These are phyloP conservation scores for Leptodontidium sp. DNA, from an alignment of 2,329 filamentous ascomycete species.

Conservation along the genomic window DNA sequence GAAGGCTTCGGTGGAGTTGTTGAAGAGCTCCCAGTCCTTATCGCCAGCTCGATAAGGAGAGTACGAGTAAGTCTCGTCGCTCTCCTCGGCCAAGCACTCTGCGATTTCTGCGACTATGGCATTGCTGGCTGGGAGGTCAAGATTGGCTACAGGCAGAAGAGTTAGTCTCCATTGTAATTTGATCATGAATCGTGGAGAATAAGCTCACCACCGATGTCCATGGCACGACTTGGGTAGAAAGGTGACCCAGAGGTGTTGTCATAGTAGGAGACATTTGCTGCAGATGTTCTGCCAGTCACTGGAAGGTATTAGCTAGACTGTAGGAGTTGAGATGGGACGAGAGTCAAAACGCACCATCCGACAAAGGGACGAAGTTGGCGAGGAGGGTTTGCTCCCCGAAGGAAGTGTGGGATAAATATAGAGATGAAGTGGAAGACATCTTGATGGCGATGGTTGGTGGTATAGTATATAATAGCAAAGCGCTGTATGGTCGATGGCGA, in stretches of 20 bases:
- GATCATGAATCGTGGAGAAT: slow-evolving; percentile 15
- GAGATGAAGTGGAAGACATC: background rate
- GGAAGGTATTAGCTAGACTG: background rate
- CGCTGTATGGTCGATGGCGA: background rate
- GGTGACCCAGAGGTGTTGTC: background rate
- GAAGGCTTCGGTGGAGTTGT: slow-evolving; percentile 1
- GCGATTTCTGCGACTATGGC: background rate
- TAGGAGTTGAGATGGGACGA: background rate
- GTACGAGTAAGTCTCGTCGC: slow-evolving; percentile 6
- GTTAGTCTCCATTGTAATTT: slow-evolving; percentile 15
- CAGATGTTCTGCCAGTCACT: slow-evolving; percentile 7
- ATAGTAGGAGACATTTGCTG: slow-evolving; percentile 1
- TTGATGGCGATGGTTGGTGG: background rate
- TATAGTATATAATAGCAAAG: slow-evolving; percentile 1
- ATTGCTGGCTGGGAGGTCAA: background rate
- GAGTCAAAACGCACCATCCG: background rate
- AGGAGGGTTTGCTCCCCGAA: slow-evolving; percentile 2
- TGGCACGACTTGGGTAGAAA: background rate
- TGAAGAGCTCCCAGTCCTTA: background rate
- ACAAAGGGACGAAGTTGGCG: background rate
- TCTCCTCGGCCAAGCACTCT: background rate
- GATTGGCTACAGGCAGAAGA: slow-evolving; percentile 9
- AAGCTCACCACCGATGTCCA: slow-evolving; percentile 4
- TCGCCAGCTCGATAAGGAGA: background rate
- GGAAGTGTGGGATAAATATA: slow-evolving; percentile 3